Evolutionary conservation across 345 rosid species (phyloP), one percentile per base, ranked within the genome.

Genomic region (Aurinia saxatilis): DNA sequence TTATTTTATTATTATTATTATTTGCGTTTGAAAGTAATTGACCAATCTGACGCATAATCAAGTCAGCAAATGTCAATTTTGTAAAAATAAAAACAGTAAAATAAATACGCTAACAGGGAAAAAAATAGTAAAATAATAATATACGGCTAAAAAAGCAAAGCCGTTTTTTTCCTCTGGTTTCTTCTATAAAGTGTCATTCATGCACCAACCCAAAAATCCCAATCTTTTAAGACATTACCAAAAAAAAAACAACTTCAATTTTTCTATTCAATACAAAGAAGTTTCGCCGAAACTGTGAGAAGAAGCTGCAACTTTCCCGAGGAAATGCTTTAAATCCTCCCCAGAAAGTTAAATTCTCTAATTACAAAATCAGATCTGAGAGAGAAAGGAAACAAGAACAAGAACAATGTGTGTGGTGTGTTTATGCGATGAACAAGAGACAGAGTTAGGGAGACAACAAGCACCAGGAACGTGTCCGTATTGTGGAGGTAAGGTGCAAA

Each of bases 401-500:
- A 27, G 30, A 27, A 51, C 13, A 44, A 88, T 91, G 98, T 79
- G 96, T 71, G 17, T 82, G 33, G 77, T 66, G 73, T 77, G 75
- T 53, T 60, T 83, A 34, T 85, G 89, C 17, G 76, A 81, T 2
- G 81, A 67, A 33, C 81, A 84, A 33, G 87, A 86, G 73, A 75
- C 60, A 48, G 98, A 85, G 66, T 45, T 88, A 37, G 90, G 82
- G 6, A 79, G 95, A 61, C 92, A 82, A 25, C 77, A 78, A 35
- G 98, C 96, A 10, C 79, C 84, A 0, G 95, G 98, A 2, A 68
- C 83, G 5, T 88, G 98, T 66, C 95, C 96, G 0, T 78, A 80
- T 67, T 91, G 98, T 63, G 89, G 90, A 12, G 95, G 98, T 45
- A 79, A 73, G 74, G 83, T 91, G 36, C 72, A 79, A 63, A 90